These are phyloP conservation scores for Epichloe sylvatica DNA, from an alignment of 2,329 filamentous ascomycete species.

Conservation along the genomic window DNA sequence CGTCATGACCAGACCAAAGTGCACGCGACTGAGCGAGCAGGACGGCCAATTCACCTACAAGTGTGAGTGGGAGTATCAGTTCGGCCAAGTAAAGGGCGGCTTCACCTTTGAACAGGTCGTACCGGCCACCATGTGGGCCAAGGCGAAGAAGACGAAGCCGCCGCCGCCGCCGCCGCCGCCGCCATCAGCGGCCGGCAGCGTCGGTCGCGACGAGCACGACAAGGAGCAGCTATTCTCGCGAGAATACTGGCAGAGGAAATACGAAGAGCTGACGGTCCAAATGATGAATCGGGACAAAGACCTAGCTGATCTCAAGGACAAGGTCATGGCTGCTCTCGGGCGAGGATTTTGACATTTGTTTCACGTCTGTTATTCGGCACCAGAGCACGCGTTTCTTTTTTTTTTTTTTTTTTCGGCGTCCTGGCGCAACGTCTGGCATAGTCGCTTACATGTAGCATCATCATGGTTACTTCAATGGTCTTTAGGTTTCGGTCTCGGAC, in stretches of 20 bases:
- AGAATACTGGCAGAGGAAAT: conserved; percentile 37
- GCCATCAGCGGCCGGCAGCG: conserved; percentile 4
- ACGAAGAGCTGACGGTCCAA: conserved; percentile 43
- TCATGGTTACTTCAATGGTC: too few species aligned
- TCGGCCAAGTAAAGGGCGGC: conserved; percentile 36
- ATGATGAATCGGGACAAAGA: conserved; percentile 45
- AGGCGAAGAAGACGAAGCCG: conserved; percentile 12
- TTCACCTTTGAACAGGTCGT: conserved; percentile 40
- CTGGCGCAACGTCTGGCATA: too few species aligned
- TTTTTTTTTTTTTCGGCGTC: too few species aligned
- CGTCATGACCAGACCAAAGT: conserved; percentile 27
- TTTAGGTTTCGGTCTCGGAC: too few species aligned
- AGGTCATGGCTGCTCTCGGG: conserved; percentile 26
- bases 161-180: neutral
- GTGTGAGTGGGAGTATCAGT: conserved; percentile 41
- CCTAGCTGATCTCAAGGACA: conserved; percentile 28
- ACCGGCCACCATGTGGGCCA: conserved; percentile 28
- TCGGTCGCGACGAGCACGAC: conserved; percentile 6
- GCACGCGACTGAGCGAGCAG: conserved; percentile 29
- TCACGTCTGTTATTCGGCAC: too few species aligned
- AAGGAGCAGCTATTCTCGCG: conserved; percentile 13
- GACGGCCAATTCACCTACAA: conserved; percentile 32
- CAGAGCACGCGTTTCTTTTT: too few species aligned
- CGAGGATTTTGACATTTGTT: conserved; percentile 3
- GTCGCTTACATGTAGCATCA: too few species aligned